Conservation (phyloP, 164 flowering plant species). For the Stephania japonica region DNA sequence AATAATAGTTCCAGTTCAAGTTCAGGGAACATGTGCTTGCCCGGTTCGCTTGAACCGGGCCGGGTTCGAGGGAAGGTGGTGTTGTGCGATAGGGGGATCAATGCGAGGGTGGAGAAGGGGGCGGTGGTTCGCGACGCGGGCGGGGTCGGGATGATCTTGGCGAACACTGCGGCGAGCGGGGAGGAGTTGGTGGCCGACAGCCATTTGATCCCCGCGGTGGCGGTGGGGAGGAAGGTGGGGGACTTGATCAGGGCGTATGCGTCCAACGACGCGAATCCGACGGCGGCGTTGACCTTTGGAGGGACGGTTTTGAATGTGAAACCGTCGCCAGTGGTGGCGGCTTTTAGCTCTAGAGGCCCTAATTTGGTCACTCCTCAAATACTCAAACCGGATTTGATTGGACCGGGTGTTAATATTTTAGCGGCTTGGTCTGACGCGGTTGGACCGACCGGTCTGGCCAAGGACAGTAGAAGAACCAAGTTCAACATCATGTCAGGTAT, state of each 20-base stretch:
- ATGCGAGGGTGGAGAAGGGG: slow-evolving; percentile 85
- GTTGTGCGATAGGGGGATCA: slow-evolving; percentile 70
- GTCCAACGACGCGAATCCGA: slow-evolving; percentile 35
- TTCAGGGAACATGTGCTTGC: slow-evolving; percentile 46
- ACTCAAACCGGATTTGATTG: slow-evolving; percentile 86
- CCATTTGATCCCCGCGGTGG: slow-evolving; percentile 75
- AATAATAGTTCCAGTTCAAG: slow-evolving; percentile 21
- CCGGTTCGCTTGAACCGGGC: slow-evolving; percentile 57
- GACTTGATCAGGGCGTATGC: slow-evolving; percentile 53
- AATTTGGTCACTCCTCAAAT: slow-evolving; percentile 62
- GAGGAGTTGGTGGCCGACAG: slow-evolving; percentile 89
- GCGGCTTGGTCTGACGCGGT: slow-evolving; percentile 73
- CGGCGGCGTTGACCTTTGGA: slow-evolving; percentile 61
- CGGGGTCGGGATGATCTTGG: slow-evolving; percentile 82
- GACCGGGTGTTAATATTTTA: slow-evolving; percentile 86
- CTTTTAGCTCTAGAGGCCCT: slow-evolving; percentile 89
- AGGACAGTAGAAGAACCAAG: slow-evolving; percentile 48
- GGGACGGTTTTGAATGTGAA: slow-evolving; percentile 68
- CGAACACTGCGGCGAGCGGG: slow-evolving; percentile 71
- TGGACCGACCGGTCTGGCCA: slow-evolving; percentile 59
- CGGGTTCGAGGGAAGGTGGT: slow-evolving; percentile 70
- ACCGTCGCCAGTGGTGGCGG: slow-evolving; percentile 89
- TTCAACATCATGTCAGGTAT: slow-evolving; percentile 87
- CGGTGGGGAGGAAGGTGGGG: slow-evolving; percentile 63
- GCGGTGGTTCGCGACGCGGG: slow-evolving; percentile 69